These are phyloP conservation scores for Dioszegia hungarica DNA, from an alignment of 768 basidiomycete species.

Conservation along the genomic window DNA sequence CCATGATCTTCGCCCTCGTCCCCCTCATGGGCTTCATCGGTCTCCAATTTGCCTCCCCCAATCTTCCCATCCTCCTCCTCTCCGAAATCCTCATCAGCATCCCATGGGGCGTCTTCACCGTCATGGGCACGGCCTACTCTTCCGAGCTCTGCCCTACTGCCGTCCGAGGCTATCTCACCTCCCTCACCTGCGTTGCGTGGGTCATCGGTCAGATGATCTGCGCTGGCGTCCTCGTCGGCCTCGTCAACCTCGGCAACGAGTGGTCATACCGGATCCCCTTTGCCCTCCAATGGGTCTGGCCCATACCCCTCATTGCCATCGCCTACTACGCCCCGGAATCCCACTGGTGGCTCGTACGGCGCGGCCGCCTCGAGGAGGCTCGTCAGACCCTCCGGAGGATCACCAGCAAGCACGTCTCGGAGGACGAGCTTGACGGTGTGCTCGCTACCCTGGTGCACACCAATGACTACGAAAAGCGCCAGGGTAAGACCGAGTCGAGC, in stretches of 20 bases:
- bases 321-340: conserved; percentile 37
- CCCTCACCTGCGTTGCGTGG: conserved; percentile 37
- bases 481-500: conserved; percentile 23
- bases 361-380: conserved; percentile 26
- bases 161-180: conserved; percentile 36
- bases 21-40: conserved; percentile 31
- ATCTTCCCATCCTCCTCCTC: conserved; percentile 21
- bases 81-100: conserved; percentile 39
- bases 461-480: conserved; percentile 20
- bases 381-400: conserved; percentile 16
- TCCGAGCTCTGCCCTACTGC: conserved; percentile 36
- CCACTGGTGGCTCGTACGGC: conserved; percentile 38
- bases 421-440: conserved; percentile 36
- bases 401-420: conserved; percentile 12
- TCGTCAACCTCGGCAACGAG: conserved; percentile 17
- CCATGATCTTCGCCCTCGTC: conserved; percentile 24
- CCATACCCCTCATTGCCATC: conserved; percentile 24
- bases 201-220: conserved; percentile 29
- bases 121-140: conserved; percentile 36
- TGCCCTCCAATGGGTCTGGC: conserved; percentile 35
- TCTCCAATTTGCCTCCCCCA: conserved; percentile 17
- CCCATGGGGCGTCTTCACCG: conserved; percentile 43
- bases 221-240: conserved; percentile 26
- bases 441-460: conserved; percentile 37
- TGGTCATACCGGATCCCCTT: conserved; percentile 30